phyloP scores from a whole-genome alignment of 805 yeast species.

The Nakazawaea pomicola region DNA sequence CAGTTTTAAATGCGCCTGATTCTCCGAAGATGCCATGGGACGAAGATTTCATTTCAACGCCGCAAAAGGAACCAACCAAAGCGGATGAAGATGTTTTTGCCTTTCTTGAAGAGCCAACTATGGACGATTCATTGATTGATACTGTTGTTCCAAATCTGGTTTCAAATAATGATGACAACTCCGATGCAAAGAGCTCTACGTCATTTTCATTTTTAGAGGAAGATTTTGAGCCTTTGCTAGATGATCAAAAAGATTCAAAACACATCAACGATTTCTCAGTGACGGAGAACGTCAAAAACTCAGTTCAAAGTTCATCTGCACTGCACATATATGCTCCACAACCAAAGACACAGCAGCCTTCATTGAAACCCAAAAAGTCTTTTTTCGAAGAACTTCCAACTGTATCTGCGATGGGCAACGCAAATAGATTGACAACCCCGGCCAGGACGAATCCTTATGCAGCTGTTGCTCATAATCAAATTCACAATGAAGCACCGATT shows the following conservation, averaged over 20 bases:
- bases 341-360: background rate
- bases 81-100: constrained; percentile 6
- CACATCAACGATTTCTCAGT: too few species aligned
- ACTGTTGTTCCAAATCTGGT: background rate
- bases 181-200: background rate
- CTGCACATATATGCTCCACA: background rate
- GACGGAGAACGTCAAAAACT: background rate
- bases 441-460: constrained; percentile 11
- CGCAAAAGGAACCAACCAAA: too few species aligned
- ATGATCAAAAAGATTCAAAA: too few species aligned
- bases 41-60: too few species aligned
- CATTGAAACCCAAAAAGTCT: constrained; percentile 5
- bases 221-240: constrained; percentile 9
- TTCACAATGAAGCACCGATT: background rate
- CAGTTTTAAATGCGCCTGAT: constrained; percentile 1
- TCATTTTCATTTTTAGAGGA: constrained; percentile 12
- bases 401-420: background rate
- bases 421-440: constrained; percentile 3
- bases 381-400: constrained; percentile 12
- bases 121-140: background rate
- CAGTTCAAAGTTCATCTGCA: too few species aligned
- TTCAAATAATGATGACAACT: background rate
- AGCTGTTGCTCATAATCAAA: constrained; percentile 2
- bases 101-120: constrained; percentile 8
- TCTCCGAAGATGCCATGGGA: constrained; percentile 10